Evolutionary conservation across 371 early-diverging fungal species (phyloP).

Genomic region (Paraphysoderma sedebokerense): DNA sequence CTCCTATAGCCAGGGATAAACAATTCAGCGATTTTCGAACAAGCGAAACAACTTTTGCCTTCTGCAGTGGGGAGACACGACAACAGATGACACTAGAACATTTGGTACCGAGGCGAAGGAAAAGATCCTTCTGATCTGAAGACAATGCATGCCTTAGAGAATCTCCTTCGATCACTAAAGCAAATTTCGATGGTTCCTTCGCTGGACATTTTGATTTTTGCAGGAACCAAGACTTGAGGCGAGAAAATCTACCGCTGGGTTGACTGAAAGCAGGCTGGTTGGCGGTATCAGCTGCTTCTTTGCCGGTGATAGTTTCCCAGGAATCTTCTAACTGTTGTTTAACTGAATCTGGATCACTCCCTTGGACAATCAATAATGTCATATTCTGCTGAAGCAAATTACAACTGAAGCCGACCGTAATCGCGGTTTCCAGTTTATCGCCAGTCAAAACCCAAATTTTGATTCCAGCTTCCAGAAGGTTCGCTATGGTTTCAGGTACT

Average conservation of each 20-base stretch:
- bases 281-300: not conserved
- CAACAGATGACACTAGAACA: slow-evolving; percentile 87
- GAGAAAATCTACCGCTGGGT: not conserved
- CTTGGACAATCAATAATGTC: slow-evolving; percentile 52
- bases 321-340: not conserved
- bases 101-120: slow-evolving; percentile 57
- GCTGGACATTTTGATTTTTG: slow-evolving; percentile 5
- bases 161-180: slow-evolving; percentile 81
- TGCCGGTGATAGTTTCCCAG: not conserved
- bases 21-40: slow-evolving; percentile 58
- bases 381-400: slow-evolving; percentile 54
- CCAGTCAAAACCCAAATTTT: slow-evolving; percentile 99
- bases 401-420: slow-evolving; percentile 86
- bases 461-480: slow-evolving; percentile 76
- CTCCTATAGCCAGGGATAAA: slow-evolving; percentile 86
- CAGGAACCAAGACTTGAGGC: not conserved
- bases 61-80: slow-evolving; percentile 89
- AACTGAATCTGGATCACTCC: slow-evolving; percentile 13
- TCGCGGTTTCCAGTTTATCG: slow-evolving; percentile 99
- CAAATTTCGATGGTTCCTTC: slow-evolving; percentile 17
- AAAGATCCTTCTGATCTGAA: slow-evolving; percentile 26
- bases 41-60: slow-evolving; percentile 85
- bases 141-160: slow-evolving; percentile 61
- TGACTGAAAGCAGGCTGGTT: not conserved
- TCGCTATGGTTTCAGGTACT: slow-evolving; percentile 79